These are phyloP conservation scores for Cyclocybe aegerita DNA, from an alignment of 768 basidiomycete species.

Conservation along the genomic window DNA sequence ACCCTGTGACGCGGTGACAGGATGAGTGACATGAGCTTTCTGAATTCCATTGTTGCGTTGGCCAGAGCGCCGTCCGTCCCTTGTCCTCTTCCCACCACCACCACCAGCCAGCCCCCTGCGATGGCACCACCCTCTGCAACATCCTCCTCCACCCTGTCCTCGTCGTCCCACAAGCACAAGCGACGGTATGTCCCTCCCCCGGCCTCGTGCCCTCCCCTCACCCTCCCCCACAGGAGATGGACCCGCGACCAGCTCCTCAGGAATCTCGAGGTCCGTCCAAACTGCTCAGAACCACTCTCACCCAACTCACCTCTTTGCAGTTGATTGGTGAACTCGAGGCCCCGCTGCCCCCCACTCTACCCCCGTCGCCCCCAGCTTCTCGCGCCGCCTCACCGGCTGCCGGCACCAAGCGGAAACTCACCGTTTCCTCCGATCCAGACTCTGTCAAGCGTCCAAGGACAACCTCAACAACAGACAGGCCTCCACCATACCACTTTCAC, in stretches of 20 bases:
- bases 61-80: conserved; percentile 31
- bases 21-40: conserved; percentile 28
- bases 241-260: conserved; percentile 48
- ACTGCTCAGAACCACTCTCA: conserved; percentile 2
- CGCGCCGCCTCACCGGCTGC: conserved; percentile 47
- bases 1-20: conserved; percentile 26
- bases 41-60: conserved; percentile 41
- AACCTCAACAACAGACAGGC: conserved; percentile 27
- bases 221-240: conserved; percentile 40
- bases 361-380: conserved; percentile 52
- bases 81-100: conserved; percentile 49
- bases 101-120: conserved; percentile 19
- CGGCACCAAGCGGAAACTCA: conserved; percentile 48
- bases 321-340: conserved; percentile 40
- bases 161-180: conserved; percentile 24
- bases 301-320: conserved; percentile 24
- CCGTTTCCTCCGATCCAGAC: conserved; percentile 36
- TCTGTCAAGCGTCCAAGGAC: conserved; percentile 47
- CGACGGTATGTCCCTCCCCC: conserved; percentile 32
- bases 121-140: conserved; percentile 21
- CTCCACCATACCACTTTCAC: conserved; percentile 20
- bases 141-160: conserved; percentile 11
- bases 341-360: conserved; percentile 45
- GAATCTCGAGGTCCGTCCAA: conserved; percentile 41
- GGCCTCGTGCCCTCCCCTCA: conserved; percentile 17